These are phyloP conservation scores for Fusarium albosuccineum DNA, from an alignment of 2,329 filamentous ascomycete genomes.

Conservation along the genomic window DNA sequence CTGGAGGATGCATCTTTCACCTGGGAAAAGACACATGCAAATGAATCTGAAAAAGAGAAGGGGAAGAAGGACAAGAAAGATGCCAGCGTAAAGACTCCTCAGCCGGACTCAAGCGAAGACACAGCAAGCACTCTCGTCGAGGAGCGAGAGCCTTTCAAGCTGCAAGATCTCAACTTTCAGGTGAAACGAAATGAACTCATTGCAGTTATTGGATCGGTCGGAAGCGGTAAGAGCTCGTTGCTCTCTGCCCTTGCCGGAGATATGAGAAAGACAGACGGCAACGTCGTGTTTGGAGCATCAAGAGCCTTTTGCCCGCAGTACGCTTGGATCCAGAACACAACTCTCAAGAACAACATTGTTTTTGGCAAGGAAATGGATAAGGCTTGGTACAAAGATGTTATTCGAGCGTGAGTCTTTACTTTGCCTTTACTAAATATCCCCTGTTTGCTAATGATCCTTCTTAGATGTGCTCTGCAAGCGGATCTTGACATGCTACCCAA, in stretches of 20 bases:
- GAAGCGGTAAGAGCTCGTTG: constrained; percentile 90
- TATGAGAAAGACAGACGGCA: constrained; percentile 85
- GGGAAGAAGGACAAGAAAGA: constrained; percentile 60
- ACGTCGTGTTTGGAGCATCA: constrained; percentile 80
- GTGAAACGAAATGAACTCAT: constrained; percentile 82
- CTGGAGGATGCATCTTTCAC: constrained; percentile 83
- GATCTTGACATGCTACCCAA: constrained; percentile 95
- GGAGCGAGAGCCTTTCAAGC: constrained; percentile 76
- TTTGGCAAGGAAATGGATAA: constrained; percentile 85
- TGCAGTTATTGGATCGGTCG: constrained; percentile 90
- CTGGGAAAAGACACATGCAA: constrained; percentile 79
- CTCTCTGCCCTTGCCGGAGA: constrained; percentile 92
- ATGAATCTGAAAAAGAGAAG: constrained; percentile 62
- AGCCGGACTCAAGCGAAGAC: constrained; percentile 55
- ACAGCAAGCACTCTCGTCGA: constrained; percentile 69
- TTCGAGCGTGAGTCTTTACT: constrained; percentile 71
- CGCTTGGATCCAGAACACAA: constrained; percentile 96
- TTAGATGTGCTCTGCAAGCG: constrained; percentile 80
- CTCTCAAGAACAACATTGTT: constrained; percentile 87
- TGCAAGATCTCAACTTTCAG: constrained; percentile 75
- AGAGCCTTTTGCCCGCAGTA: constrained; percentile 96
- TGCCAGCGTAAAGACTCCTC: constrained; percentile 39
- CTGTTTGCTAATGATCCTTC: neutral
- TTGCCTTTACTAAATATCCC: neutral
- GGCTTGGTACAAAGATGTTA: constrained; percentile 85